These are phyloP conservation scores for Exophiala bonariae DNA, from an alignment of 2,329 filamentous ascomycete species.

Conservation along the genomic window DNA sequence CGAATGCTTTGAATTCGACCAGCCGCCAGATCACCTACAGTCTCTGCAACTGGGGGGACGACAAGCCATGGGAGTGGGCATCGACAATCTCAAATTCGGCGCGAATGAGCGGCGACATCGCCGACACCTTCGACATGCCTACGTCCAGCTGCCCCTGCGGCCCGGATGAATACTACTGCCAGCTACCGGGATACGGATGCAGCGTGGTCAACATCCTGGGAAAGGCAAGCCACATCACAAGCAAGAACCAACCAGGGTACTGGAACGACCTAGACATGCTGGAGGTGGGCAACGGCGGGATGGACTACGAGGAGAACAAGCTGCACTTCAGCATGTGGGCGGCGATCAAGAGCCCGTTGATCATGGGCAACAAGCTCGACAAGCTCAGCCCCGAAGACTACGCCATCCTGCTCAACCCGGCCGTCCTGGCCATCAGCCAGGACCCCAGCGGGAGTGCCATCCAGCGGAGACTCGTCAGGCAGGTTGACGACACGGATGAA, in stretches of 20 bases:
- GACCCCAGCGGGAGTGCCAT: constrained; percentile 45
- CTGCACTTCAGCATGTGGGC: constrained; percentile 53
- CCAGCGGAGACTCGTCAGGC: constrained; percentile 46
- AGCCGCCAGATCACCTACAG: constrained; percentile 48
- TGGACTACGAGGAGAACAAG: constrained; percentile 38
- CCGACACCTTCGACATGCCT: constrained; percentile 47
- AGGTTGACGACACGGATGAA: constrained; percentile 41
- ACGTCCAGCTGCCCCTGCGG: constrained; percentile 44
- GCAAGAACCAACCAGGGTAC: constrained; percentile 41
- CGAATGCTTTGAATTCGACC: constrained; percentile 48
- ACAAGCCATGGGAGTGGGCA: constrained; percentile 48
- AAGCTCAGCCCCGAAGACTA: constrained; percentile 42
- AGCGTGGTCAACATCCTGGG: constrained; percentile 52
- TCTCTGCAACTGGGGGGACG: constrained; percentile 55
- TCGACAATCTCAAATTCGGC: constrained; percentile 49
- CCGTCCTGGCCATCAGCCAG: constrained; percentile 52
- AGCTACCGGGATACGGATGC: constrained; percentile 49
- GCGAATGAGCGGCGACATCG: constrained; percentile 49
- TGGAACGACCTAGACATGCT: constrained; percentile 44
- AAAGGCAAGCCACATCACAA: constrained; percentile 45
- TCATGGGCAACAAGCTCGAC: constrained; percentile 49
- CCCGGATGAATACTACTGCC: constrained; percentile 42
- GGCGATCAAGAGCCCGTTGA: constrained; percentile 47
- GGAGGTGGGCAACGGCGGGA: constrained; percentile 48
- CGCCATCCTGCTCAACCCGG: constrained; percentile 49